Conservation (phyloP, 2,329 filamentous ascomycete species). For the Pseudocercospora crystallina region DNA sequence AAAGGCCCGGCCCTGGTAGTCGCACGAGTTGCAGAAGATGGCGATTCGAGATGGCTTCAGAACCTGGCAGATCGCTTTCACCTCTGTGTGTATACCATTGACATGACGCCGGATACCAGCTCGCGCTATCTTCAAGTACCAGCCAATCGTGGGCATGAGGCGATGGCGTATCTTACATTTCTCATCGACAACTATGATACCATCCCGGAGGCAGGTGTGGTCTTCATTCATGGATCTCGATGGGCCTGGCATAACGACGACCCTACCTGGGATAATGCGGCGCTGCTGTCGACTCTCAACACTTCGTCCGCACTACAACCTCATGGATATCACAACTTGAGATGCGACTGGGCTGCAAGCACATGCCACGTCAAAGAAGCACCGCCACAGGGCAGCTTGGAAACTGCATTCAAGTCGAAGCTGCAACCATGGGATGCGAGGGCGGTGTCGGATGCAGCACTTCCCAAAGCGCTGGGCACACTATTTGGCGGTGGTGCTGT, state of each 20-base stretch:
- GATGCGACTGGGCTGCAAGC: constrained; percentile 52
- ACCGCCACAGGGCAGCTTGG: constrained; percentile 40
- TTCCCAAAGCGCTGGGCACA: constrained; percentile 18
- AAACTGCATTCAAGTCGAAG: constrained; percentile 39
- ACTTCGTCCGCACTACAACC: constrained; percentile 39
- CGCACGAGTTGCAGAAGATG: constrained; percentile 42
- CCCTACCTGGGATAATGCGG: constrained; percentile 45
- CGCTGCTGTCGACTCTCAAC: constrained; percentile 42
- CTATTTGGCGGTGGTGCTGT: constrained; percentile 30
- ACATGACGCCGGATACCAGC: constrained; percentile 31
- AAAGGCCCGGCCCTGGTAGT: constrained; percentile 49
- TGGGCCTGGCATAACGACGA: constrained; percentile 57
- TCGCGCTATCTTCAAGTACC: constrained; percentile 44
- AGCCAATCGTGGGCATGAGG: constrained; percentile 60
- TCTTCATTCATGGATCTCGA: constrained; percentile 61
- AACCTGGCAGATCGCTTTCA: constrained; percentile 43
- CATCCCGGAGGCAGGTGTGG: constrained; percentile 54
- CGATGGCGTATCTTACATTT: constrained; percentile 61
- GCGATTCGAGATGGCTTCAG: constrained; percentile 44
- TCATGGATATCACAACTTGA: constrained; percentile 50
- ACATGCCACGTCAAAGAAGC: constrained; percentile 38
- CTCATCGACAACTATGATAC: constrained; percentile 60
- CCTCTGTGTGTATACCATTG: constrained; percentile 47
- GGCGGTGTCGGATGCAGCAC: constrained; percentile 28
- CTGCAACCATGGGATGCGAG: constrained; percentile 45